Conservation (phyloP, 2,329 filamentous ascomycete species). For the Xylaria sp. region DNA sequence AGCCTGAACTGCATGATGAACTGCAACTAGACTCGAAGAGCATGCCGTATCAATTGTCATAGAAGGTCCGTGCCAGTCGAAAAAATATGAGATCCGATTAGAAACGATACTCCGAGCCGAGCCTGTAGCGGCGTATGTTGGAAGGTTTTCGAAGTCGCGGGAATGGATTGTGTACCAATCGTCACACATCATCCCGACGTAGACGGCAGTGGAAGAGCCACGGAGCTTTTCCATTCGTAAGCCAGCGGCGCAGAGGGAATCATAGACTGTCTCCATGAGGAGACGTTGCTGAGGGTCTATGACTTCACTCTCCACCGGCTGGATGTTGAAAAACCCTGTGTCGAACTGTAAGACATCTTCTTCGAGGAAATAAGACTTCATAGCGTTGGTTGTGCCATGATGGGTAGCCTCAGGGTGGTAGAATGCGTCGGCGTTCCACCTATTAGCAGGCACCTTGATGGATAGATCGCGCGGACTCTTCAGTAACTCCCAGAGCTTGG, state of each 20-base stretch:
- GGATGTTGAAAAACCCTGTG: conserved; percentile 19
- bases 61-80: conserved; percentile 20
- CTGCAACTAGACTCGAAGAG: conserved; percentile 9
- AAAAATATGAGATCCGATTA: conserved; percentile 9
- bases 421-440: conserved; percentile 15
- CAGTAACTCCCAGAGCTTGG: conserved; percentile 22
- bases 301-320: conserved; percentile 11
- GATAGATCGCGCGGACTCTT: not conserved
- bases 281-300: conserved; percentile 27
- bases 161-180: conserved; percentile 5
- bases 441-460: not conserved
- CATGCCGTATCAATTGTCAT: not conserved
- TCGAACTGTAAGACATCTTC: conserved; percentile 15
- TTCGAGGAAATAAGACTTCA: conserved; percentile 17
- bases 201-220: conserved; percentile 14
- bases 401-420: conserved; percentile 16
- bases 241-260: conserved; percentile 7
- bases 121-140: conserved; percentile 15
- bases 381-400: conserved; percentile 22
- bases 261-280: conserved; percentile 22
- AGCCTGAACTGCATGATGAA: conserved; percentile 20
- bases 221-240: conserved; percentile 3
- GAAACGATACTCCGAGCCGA: conserved; percentile 12
- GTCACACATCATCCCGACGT: conserved; percentile 22
- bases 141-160: conserved; percentile 9